Evolutionary conservation across 106 monocot species (phyloP).

Genomic region (Dactylorhiza incarnata): DNA sequence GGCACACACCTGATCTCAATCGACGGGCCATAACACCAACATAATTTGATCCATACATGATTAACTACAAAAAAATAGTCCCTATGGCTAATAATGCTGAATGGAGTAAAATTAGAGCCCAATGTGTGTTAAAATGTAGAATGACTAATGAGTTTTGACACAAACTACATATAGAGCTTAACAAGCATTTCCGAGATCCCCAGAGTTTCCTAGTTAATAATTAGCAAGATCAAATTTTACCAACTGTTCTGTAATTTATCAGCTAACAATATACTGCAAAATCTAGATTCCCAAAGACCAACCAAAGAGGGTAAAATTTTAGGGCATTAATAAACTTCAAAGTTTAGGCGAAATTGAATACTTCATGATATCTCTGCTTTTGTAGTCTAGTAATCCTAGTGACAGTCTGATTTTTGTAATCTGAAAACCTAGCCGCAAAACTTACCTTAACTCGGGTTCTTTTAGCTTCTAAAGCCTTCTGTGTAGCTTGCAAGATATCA

Average conservation of each 20-base stretch:
- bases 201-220: neutral
- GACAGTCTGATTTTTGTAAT: neutral
- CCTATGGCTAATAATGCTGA: no score
- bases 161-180: neutral
- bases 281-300: neutral
- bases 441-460: constrained; percentile 65
- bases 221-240: neutral
- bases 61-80: no score
- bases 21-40: no score
- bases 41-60: no score
- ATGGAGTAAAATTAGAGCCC: no score
- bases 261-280: neutral
- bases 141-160: neutral
- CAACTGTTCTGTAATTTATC: neutral
- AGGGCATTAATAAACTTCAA: neutral
- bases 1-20: no score
- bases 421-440: neutral
- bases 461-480: constrained; percentile 69
- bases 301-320: neutral
- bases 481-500: constrained; percentile 69
- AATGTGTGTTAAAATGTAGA: no score
- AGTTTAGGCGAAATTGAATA: neutral
- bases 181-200: neutral
- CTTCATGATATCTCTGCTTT: neutral
- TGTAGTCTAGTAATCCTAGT: neutral